These are phyloP conservation scores for Boletus subparvulus DNA, from an alignment of 768 basidiomycete species.

Conservation along the genomic window DNA sequence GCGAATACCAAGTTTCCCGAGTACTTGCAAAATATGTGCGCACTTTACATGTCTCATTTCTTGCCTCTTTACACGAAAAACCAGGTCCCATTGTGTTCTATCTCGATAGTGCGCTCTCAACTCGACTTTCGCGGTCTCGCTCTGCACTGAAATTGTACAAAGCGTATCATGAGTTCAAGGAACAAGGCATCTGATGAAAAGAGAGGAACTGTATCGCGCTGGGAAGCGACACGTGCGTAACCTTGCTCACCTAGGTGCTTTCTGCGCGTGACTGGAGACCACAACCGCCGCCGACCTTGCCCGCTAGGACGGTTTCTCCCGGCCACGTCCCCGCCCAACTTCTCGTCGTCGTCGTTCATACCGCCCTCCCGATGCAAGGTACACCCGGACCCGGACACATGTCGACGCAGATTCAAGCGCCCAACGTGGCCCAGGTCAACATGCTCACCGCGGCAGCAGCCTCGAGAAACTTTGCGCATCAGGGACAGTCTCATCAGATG, in stretches of 20 bases:
- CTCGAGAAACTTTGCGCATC: too few relatives aligned
- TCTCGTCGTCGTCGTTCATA: conserved; percentile 5
- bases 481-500: conserved; percentile 22
- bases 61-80: conserved; percentile 16
- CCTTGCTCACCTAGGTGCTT: neutral
- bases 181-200: conserved; percentile 77
- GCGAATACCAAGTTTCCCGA: conserved; percentile 87
- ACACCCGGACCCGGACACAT: neutral
- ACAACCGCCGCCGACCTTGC: conserved; percentile 29
- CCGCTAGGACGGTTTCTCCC: neutral
- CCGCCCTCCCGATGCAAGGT: neutral
- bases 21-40: conserved; percentile 83
- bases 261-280: conserved; percentile 49
- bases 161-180: conserved; percentile 75
- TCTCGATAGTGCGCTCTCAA: conserved; percentile 62
- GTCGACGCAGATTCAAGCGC: neutral
- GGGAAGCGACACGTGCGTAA: conserved; percentile 68
- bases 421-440: conserved; percentile 19
- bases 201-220: conserved; percentile 78
- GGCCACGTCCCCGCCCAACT: neutral
- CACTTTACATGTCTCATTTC: neutral
- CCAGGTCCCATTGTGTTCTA: conserved; percentile 88
- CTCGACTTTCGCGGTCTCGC: conserved; percentile 65
- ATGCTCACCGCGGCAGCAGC: conserved; percentile 21
- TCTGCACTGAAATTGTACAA: conserved; percentile 86